Conservation (phyloP, 306 rosid genomes). For the apple (Malus domestica) region ASM211411v1 NC_041793.1:43141501-43142000, state of each 20-base stretch:
- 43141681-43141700: not conserved
- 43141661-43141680: not conserved
- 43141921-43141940: too few species aligned
- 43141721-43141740: too few species aligned
- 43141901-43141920: not conserved
- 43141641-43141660: not conserved
- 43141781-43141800: not conserved
- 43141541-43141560: not conserved
- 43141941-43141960: too few species aligned
- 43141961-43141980: too few species aligned
- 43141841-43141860: not conserved
- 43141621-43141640: not conserved
- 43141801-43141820: not conserved
- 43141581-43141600: not conserved
- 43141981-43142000: too few species aligned
- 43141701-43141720: too few species aligned
- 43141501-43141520: too few species aligned
- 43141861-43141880: not conserved
- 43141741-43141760: too few species aligned
- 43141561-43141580: not conserved
- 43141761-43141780: too few species aligned
- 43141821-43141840: not conserved
- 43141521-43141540: too few species aligned
- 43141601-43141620: not conserved
- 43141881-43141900: slow-evolving; percentile 6